Evolutionary conservation across 495 filamentous ascomycete species (phyloP), one percentile per base, ranked within the genome.

Genomic region (Saxispiralis lemnorum): DNA sequence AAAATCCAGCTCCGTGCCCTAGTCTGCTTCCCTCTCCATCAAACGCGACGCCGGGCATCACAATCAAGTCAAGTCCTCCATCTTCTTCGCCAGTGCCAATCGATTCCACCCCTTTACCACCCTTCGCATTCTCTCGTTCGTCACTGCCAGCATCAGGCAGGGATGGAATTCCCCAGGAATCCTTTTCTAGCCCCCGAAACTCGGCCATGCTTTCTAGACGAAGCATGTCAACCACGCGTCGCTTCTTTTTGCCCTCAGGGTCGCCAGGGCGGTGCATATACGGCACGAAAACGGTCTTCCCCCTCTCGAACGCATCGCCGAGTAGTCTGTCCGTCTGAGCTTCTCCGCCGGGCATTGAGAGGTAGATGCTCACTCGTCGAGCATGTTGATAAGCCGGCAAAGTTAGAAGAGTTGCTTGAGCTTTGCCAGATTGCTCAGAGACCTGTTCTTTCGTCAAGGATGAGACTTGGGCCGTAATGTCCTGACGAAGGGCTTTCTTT

Each of bases 1-100:
- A 97, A 62, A 86, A 97, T 36, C 92, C 89, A 66, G 83, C 93
- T 41, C 89, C 89, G 66, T 97, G 92, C 7, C 89, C 89, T 10
- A 95, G 66, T 56, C 89, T 68, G 49, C 77, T 70, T 43, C 88
- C 73, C 28, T 66, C 68, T 11, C 63, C 55, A 59, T 94, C 88
- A 58, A 96, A 97, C 7, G 83, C 89, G 60, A 96, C 81, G 12
- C 89, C 89, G 1, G 89, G 89, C 76, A 96, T 76, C 16, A 97
- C 70, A 41, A 97, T 76, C 46, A 96, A 56, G 58, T 97, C 86
- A 34, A 94, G 60, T 11, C 76, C 72, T n/a, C 65, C 63, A 31
- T 62, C 59, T 43, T 62, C 57, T 39, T 57, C 60, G 30, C 62
- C 39, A 14, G 35, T 36, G 11, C 24, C 43, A 31, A 14, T 17